Percentiles rank a stretch among this genome's conserved stretches.
Evolutionary conservation across 306 rosid species (phyloP).

Genomic region (Alnus rubra): DNA sequence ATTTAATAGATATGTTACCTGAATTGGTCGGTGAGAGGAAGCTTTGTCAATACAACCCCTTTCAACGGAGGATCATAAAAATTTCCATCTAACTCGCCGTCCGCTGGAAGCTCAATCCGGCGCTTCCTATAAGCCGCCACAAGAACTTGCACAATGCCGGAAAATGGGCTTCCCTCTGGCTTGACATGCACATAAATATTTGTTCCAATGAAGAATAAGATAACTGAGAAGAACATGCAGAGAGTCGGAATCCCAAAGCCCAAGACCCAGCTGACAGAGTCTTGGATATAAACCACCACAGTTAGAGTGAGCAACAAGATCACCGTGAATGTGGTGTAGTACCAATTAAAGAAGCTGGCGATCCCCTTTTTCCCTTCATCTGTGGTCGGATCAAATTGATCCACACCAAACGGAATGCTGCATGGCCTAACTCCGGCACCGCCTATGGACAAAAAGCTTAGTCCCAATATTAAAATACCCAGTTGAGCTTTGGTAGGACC

Average conservation of each 20-base stretch:
- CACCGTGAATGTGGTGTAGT: slow-evolving; percentile 43
- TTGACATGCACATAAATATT: slow-evolving; percentile 44
- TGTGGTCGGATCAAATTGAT: slow-evolving; percentile 70
- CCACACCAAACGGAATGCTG: slow-evolving; percentile 79
- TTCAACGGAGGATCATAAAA: slow-evolving; percentile 56
- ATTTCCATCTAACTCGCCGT: not conserved
- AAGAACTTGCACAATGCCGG: slow-evolving; percentile 49
- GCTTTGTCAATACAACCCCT: slow-evolving; percentile 40
- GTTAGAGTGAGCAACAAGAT: slow-evolving; percentile 50
- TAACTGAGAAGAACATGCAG: slow-evolving; percentile 53
- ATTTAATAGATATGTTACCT: slow-evolving; percentile 37
- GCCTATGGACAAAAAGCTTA: slow-evolving; percentile 54
- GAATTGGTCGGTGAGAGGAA: slow-evolving; percentile 54
- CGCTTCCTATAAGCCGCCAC: slow-evolving; percentile 69
- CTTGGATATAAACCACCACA: slow-evolving; percentile 67
- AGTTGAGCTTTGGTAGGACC: slow-evolving; percentile 38
- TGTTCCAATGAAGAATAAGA: slow-evolving; percentile 51
- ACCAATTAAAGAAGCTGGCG: slow-evolving; percentile 73
- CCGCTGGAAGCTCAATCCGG: slow-evolving; percentile 37
- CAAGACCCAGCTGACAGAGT: slow-evolving; percentile 70
- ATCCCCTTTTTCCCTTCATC: slow-evolving; percentile 62
- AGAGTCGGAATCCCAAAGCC: slow-evolving; percentile 69
- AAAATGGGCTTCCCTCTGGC: slow-evolving; percentile 64
- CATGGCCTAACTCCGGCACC: slow-evolving; percentile 80
- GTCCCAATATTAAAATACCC: slow-evolving; percentile 47